Evolutionary conservation across 768 basidiomycete species (phyloP), one percentile per base, ranked within the genome.

Genomic region (Coprinellus aureogranulatus): DNA sequence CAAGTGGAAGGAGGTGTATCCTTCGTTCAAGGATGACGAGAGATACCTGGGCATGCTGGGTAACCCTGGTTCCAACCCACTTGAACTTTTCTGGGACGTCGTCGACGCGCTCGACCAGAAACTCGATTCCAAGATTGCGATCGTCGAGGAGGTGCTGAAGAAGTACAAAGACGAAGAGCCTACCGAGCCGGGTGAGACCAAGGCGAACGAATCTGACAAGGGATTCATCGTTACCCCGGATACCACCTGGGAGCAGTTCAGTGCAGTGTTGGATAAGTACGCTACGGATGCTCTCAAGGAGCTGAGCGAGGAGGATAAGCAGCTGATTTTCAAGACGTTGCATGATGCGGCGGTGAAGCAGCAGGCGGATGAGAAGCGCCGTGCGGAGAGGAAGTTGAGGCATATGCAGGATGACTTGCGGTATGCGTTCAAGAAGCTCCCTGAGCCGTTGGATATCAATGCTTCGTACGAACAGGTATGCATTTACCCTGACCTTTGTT

Each of bases 41-140:
- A 85, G 92, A n/a, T 99, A 98, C 74, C 78, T 88, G 42, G 79
- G 82, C 59, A 85, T 98, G 72, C 85, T 98, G 18, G 96, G 97
- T 16, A 91, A 89, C 64, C 91, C 92, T 8, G 97, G 97, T 14
- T 96, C 94, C 1, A 94, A 91, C 62, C 95, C 96, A 1, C 80
- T 99, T 28, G 97, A 99, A 65, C 81, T 98, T 3, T 98, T 97
- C 74, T 97, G 94, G 93, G 96, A 98, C 71, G 69, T 81, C 10
- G 88, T 97, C 45, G 97, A 99, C 70, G 79, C 77, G 41, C 80
- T 97, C 2, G 94, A 94, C 66, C 91, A 94, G 67, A 82, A 86
- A 61, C 81, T 96, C 18, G 93, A 94, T 59, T 80, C 81, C 20
- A 91, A 91, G 66, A 86, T 91, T 18, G 79, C 79, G n/a, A 65